Evolutionary conservation across 805 yeast species (phyloP).

Genomic region (Candida andamanensis): DNA sequence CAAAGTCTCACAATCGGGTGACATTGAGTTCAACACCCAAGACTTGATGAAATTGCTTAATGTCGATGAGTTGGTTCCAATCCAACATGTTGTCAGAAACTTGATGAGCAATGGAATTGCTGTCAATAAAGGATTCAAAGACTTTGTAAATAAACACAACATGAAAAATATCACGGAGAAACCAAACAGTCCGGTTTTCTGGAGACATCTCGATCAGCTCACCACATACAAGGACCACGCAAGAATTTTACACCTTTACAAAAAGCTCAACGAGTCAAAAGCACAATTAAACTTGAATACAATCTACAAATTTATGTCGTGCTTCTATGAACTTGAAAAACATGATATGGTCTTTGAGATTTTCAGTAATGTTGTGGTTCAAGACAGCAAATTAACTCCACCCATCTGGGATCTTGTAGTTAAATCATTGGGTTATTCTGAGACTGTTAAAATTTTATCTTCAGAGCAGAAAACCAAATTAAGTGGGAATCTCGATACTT

Average conservation of each 20-base stretch:
- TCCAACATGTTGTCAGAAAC: background rate
- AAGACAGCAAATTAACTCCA: constrained; percentile 9
- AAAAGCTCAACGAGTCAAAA: constrained; percentile 1
- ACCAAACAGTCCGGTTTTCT: background rate
- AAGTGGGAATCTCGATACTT: constrained; percentile 20
- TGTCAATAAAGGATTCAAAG: background rate
- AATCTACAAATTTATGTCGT: constrained; percentile 41
- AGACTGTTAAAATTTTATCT: constrained; percentile 19
- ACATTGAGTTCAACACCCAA: constrained; percentile 16
- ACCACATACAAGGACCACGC: background rate
- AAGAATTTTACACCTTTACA: background rate
- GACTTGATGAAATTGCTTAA: constrained; percentile 20
- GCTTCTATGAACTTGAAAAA: constrained; percentile 32
- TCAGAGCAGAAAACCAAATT: constrained; percentile 22
- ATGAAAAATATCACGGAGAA: background rate
- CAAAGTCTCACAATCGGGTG: constrained; percentile 22
- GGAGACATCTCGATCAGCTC: background rate
- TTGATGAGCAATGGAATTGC: background rate
- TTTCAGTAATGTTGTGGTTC: constrained; percentile 26
- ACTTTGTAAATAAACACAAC: background rate
- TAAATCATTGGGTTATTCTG: constrained; percentile 40
- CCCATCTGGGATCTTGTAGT: constrained; percentile 57
- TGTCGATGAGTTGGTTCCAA: constrained; percentile 2
- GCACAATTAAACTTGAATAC: constrained; percentile 37
- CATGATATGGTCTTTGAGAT: constrained; percentile 36